phyloP scores from a whole-genome alignment of 2,329 filamentous ascomycete genomes.

The Colletotrichum kahawae region DNA sequence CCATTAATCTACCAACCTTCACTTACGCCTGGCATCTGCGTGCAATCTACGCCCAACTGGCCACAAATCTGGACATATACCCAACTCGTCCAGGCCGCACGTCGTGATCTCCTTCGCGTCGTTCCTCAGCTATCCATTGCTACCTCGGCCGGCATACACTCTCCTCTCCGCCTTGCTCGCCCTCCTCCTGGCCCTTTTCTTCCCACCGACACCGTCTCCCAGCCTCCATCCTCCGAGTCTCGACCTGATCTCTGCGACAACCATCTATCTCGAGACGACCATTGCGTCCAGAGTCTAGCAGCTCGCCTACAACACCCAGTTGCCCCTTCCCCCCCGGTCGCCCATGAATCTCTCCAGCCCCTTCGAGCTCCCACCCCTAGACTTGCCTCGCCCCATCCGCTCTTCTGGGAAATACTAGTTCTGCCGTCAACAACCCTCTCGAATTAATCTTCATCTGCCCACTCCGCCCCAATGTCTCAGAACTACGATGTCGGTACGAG shows the following conservation, averaged over 20 bases:
- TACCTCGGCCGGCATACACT: background rate
- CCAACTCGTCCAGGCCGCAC: background rate
- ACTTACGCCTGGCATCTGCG: slow-evolving; percentile 7
- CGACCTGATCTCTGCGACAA: background rate
- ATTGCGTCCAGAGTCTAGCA: background rate
- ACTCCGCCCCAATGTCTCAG: slow-evolving; percentile 74
- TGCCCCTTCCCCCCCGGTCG: background rate
- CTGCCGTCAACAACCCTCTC: slow-evolving; percentile 12
- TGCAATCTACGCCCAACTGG: slow-evolving; percentile 11
- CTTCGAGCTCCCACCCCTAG: slow-evolving; percentile 19
- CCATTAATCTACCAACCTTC: background rate
- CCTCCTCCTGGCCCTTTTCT: background rate
- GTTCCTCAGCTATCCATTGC: background rate
- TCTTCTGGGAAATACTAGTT: slow-evolving; percentile 6
- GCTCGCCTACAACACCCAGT: background rate
- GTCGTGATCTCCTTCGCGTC: background rate
- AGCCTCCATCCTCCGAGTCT: background rate
- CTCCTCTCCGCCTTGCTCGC: background rate
- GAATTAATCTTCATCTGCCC: background rate
- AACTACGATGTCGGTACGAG: slow-evolving; percentile 95
- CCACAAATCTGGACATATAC: slow-evolving; percentile 9
- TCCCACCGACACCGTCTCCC: background rate
- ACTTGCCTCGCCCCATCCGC: slow-evolving; percentile 9
- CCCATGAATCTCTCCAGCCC: slow-evolving; percentile 19
- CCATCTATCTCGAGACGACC: background rate